Base-by-base conservation (phyloP, 176 grass and related monocot genomes). In the Carex myosuroides region DNA sequence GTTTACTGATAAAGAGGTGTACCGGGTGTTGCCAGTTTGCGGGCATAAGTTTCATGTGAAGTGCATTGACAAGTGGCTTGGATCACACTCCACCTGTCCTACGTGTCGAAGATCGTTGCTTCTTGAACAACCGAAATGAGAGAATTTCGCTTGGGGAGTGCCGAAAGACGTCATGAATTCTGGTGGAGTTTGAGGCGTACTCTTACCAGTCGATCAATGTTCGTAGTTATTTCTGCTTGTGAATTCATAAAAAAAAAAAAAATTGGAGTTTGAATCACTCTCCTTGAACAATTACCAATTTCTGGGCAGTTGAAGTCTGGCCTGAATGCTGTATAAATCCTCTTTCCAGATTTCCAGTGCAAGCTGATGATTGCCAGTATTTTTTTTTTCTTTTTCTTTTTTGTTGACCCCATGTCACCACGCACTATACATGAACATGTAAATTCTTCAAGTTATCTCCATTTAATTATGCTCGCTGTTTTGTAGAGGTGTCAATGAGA, bases 51-150 rank as follows among this genome's bases (percentile, higher is more conserved):
- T 91, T 81, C 94, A 97, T 87, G 87, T 91, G 73, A 76, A 87
- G 32, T 97, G 94, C 88, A 88, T 97, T 84, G 94, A 97, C 91
- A 92, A 78, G 26, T 97, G 94, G 94, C 85, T 97, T 68, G 63
- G 54, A 24, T 94, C 92, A 37, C 90, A 89, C 85, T 90, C 83
- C 86, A 92, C 94, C 53, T 97, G 94, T 87, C 94, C 94, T 61
- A 97, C 90, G 4, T 97, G 94, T 84, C 88, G 94, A 20, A 81
- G 85, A 64, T 89, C 90, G 13, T 85, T 94, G 73, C 87, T 94
- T 83, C 41, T 24, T 62, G 20, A 81, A 14, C 58, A 20, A 17
- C 8, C 20, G 8, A 81, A 64, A 42, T 81, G 58, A 64, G 58
- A 64, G 17, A 81, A 44, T 64, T 64, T 64, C 2, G 0, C 60